These are phyloP conservation scores for Musa balbisiana DNA, from an alignment of 202 grass and related monocot genomes.

Conservation along the genomic window DNA sequence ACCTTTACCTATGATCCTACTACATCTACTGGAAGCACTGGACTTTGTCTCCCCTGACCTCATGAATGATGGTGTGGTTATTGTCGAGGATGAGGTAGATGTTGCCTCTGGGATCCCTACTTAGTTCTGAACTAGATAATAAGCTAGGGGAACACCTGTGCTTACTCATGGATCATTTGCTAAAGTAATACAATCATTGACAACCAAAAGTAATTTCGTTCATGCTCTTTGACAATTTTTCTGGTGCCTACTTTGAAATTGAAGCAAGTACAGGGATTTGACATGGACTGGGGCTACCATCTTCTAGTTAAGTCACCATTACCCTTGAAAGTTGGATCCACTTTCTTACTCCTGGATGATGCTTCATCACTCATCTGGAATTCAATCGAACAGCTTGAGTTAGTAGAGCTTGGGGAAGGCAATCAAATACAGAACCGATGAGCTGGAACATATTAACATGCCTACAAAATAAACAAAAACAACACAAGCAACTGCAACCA, in stretches of 20 bases:
- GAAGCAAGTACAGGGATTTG: neutral
- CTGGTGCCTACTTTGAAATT: neutral
- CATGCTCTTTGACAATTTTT: neutral
- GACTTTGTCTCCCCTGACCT: neutral
- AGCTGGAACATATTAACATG: neutral
- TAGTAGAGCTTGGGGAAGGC: neutral
- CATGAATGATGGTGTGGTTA: neutral
- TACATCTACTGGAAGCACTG: neutral
- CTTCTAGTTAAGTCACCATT: constrained; percentile 1
- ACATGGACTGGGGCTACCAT: neutral
- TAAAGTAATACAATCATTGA: neutral
- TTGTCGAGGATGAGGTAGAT: constrained; percentile 4
- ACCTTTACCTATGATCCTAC: neutral
- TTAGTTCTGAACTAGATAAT: neutral
- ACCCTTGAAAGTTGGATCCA: neutral
- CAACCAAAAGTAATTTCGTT: neutral
- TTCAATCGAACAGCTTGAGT: neutral
- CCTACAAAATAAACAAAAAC: too few species aligned
- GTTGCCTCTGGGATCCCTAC: constrained; percentile 4
- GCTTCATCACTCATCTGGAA: constrained; percentile 5
- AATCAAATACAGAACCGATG: neutral
- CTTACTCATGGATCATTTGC: neutral
- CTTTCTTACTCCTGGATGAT: neutral
- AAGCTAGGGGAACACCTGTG: neutral
- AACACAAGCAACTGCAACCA: too few species aligned